These are phyloP conservation scores for Amanita pseudoporphyria DNA, from an alignment of 768 basidiomycete species.

Conservation along the genomic window DNA sequence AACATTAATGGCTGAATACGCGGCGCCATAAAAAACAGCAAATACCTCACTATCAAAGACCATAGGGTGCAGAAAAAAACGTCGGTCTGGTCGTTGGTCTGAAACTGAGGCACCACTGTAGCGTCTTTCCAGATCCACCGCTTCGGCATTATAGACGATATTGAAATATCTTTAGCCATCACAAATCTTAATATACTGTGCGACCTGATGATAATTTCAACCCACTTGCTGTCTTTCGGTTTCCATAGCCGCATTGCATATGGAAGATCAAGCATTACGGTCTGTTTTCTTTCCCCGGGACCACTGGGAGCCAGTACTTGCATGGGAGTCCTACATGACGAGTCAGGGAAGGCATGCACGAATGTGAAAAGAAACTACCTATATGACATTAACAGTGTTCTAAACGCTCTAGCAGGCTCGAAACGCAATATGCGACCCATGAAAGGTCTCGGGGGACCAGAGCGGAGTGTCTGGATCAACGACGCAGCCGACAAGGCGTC, in stretches of 20 bases:
- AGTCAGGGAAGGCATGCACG: not conserved
- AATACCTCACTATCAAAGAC: constrained; percentile 49
- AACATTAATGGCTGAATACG: not conserved
- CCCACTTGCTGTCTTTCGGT: constrained; percentile 42
- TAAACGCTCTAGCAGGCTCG: constrained; percentile 68
- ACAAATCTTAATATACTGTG: not conserved
- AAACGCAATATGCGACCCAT: constrained; percentile 67
- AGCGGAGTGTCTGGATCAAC: constrained; percentile 52
- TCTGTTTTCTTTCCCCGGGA: constrained; percentile 13
- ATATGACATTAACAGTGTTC: constrained; percentile 68
- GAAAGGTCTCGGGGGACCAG: constrained; percentile 49
- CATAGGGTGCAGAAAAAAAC: constrained; percentile 46
- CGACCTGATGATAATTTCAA: not conserved
- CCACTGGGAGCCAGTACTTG: constrained; percentile 20
- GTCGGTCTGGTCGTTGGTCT: constrained; percentile 14
- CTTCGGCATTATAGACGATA: constrained; percentile 48
- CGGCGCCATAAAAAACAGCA: constrained; percentile 2
- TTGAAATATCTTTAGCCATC: constrained; percentile 24
- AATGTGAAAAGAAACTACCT: constrained; percentile 31
- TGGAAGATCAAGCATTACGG: constrained; percentile 40
- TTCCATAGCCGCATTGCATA: constrained; percentile 54
- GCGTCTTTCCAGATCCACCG: constrained; percentile 29
- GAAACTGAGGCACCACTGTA: constrained; percentile 13
- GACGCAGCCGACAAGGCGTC: constrained; percentile 44
- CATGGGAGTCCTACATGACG: constrained; percentile 24